Evolutionary conservation across 2,329 filamentous ascomycete species (phyloP).

Genomic region (Coniochaeta prunicola): DNA sequence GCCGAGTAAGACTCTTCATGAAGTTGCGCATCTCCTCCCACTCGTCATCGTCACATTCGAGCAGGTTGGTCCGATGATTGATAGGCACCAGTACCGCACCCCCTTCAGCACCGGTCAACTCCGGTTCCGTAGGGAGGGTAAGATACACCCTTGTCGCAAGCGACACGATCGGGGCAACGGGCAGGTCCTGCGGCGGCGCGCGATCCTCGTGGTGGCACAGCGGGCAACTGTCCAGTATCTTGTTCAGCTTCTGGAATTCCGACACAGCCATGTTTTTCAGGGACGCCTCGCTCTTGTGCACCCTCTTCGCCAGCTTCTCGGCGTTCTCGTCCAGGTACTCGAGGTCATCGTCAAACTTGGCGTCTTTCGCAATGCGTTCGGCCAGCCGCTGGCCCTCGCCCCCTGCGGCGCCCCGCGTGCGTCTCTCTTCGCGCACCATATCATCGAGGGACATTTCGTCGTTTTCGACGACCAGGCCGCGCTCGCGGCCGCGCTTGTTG

Average conservation of each 20-base stretch:
- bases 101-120: constrained; percentile 63
- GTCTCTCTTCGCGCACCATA: constrained; percentile 91
- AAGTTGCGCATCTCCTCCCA: constrained; percentile 99
- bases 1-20: constrained; percentile 89
- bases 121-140: constrained; percentile 83
- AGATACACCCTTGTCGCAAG: constrained; percentile 81
- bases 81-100: constrained; percentile 85
- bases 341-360: constrained; percentile 82
- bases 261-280: constrained; percentile 80
- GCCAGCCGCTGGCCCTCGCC: constrained; percentile 79
- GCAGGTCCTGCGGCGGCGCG: constrained; percentile 54
- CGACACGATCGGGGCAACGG: constrained; percentile 77
- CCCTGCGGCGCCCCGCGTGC: constrained; percentile 68
- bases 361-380: constrained; percentile 89
- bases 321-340: constrained; percentile 99
- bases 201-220: constrained; percentile 87
- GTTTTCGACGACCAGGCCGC: constrained; percentile 81
- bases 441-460: constrained; percentile 95
- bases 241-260: constrained; percentile 86
- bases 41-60: constrained; percentile 98
- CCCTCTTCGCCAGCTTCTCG: constrained; percentile 74
- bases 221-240: constrained; percentile 77
- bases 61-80: constrained; percentile 76
- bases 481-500: constrained; percentile 75
- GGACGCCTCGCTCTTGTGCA: constrained; percentile 81